Evolutionary conservation across 495 filamentous ascomycete genomes (phyloP).

Genomic region (Neurospora sp.): DNA sequence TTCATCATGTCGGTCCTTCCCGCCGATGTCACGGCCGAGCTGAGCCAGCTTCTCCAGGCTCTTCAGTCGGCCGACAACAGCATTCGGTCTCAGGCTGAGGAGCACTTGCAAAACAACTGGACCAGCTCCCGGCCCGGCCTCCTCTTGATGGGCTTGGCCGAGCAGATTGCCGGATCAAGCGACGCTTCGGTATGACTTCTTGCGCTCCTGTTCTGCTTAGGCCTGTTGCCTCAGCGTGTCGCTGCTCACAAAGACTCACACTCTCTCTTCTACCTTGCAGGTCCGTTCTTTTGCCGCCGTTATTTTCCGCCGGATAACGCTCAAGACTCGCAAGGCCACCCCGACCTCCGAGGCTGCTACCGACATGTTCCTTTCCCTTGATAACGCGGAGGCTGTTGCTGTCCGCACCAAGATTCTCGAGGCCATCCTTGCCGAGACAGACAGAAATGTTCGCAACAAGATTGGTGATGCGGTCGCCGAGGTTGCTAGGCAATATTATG

Average conservation of each 20-base stretch:
- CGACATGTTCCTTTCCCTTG: constrained; percentile 75
- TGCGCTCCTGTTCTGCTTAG: constrained; percentile 1
- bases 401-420: constrained; percentile 77
- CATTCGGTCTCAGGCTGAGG: constrained; percentile 76
- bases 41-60: constrained; percentile 74
- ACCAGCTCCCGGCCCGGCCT: constrained; percentile 68
- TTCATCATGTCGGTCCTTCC: constrained; percentile 72
- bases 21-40: constrained; percentile 67
- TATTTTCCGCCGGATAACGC: constrained; percentile 86
- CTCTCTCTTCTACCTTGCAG: constrained; percentile 31
- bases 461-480: constrained; percentile 95
- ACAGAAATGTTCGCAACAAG: constrained; percentile 74
- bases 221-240: background rate
- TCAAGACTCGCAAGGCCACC: constrained; percentile 65
- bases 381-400: constrained; percentile 54
- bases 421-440: constrained; percentile 59
- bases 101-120: constrained; percentile 84
- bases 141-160: constrained; percentile 83
- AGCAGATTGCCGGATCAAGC: constrained; percentile 69
- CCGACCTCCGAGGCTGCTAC: constrained; percentile 56
- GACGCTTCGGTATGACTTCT: constrained; percentile 53
- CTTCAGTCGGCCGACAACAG: constrained; percentile 86
- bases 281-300: constrained; percentile 84
- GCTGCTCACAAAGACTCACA: constrained; percentile 1
- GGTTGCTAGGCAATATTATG: constrained; percentile 85